Evolutionary conservation across 1,284 basidiomycete genomes (phyloP).

Genomic region (Acaromyces ingoldii): DNA sequence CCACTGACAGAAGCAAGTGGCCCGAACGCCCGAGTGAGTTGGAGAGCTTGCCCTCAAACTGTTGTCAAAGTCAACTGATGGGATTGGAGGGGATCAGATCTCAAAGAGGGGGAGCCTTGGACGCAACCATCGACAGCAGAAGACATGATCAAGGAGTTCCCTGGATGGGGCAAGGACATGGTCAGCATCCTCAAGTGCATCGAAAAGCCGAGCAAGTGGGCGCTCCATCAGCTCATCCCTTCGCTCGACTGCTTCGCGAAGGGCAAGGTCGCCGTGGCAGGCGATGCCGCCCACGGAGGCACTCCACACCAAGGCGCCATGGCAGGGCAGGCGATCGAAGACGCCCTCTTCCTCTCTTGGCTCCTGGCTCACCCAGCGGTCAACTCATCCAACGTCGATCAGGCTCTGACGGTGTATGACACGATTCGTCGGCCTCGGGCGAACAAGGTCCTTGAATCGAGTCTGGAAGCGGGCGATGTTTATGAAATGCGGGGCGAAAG

Average conservation of each 20-base stretch:
- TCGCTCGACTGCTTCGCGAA: slow-evolving; percentile 56
- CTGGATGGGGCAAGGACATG: slow-evolving; percentile 58
- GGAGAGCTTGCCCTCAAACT: slow-evolving; percentile 20
- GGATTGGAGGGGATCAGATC: slow-evolving; percentile 1
- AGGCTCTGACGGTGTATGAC: slow-evolving; percentile 48
- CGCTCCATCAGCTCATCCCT: slow-evolving; percentile 59
- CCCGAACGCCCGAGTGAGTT: slow-evolving; percentile 42
- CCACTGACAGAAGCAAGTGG: slow-evolving; percentile 54
- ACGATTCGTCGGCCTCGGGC: slow-evolving; percentile 34
- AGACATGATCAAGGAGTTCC: slow-evolving; percentile 57
- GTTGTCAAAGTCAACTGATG: neutral
- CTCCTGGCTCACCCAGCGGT: slow-evolving; percentile 58
- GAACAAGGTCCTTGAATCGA: slow-evolving; percentile 30
- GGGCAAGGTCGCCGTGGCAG: slow-evolving; percentile 58
- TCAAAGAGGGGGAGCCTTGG: slow-evolving; percentile 54
- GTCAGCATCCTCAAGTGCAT: slow-evolving; percentile 55
- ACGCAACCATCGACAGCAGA: slow-evolving; percentile 55
- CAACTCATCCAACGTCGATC: slow-evolving; percentile 56
- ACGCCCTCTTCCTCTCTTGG: slow-evolving; percentile 58
- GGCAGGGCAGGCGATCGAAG: slow-evolving; percentile 64
- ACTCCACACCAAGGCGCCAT: slow-evolving; percentile 63
- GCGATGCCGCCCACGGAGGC: slow-evolving; percentile 64
- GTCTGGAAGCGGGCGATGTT: slow-evolving; percentile 29
- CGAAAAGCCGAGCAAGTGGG: slow-evolving; percentile 60
- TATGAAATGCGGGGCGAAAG: slow-evolving; percentile 21